phyloP scores from a whole-genome alignment of 345 rosid species.

The Melaleuca quinquenervia region DNA sequence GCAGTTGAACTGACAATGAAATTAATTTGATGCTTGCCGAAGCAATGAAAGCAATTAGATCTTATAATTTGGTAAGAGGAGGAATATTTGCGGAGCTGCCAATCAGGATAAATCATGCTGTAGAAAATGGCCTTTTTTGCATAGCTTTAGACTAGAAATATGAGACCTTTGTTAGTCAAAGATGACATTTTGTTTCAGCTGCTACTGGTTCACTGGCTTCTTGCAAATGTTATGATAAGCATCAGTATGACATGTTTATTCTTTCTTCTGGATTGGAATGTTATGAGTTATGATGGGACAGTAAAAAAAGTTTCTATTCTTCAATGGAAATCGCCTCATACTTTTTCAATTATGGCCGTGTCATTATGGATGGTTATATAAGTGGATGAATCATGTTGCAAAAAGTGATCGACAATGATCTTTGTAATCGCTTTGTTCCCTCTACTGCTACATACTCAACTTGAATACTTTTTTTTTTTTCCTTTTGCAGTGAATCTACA shows the following conservation, averaged over 20 bases:
- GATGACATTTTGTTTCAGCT: background rate
- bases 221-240: background rate
- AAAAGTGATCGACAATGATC: background rate
- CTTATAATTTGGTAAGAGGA: background rate
- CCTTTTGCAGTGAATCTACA: constrained; percentile 22
- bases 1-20: background rate
- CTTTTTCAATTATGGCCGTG: background rate
- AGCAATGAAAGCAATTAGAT: background rate
- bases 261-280: background rate
- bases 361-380: background rate
- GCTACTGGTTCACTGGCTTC: background rate
- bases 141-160: background rate
- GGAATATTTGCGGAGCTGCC: background rate
- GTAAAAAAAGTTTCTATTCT: background rate
- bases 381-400: background rate
- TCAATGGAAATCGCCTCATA: background rate
- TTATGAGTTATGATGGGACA: background rate
- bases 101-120: background rate
- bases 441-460: background rate
- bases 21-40: background rate
- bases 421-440: background rate
- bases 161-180: background rate
- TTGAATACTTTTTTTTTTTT: background rate
- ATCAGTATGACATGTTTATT: background rate
- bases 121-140: background rate